Evolutionary conservation across 176 grass and related monocot genomes (phyloP).

Genomic region (Carex scoparia): DNA sequence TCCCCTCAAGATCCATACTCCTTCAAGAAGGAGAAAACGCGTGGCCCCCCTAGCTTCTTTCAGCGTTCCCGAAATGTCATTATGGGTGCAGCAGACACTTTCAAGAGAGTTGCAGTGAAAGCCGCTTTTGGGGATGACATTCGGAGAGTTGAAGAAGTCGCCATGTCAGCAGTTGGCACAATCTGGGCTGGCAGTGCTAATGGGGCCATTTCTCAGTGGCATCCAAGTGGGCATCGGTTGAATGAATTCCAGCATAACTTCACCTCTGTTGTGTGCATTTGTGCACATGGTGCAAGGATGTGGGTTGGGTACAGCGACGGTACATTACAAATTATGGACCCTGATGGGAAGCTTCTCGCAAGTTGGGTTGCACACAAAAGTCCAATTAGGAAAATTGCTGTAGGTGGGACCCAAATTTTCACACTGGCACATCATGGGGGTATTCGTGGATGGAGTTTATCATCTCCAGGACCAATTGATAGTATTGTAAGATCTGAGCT

Average conservation of each 20-base stretch:
- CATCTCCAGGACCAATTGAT: slow-evolving; percentile 65
- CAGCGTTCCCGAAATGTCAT: slow-evolving; percentile 78
- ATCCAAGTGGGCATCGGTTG: slow-evolving; percentile 56
- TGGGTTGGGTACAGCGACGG: slow-evolving; percentile 78
- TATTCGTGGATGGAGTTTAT: slow-evolving; percentile 64
- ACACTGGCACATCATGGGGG: slow-evolving; percentile 71
- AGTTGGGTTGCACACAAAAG: slow-evolving; percentile 61
- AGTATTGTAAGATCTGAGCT: slow-evolving; percentile 44
- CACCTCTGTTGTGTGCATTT: slow-evolving; percentile 55
- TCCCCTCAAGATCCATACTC: slow-evolving; percentile 43
- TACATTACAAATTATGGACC: slow-evolving; percentile 56
- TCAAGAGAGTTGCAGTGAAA: slow-evolving; percentile 66
- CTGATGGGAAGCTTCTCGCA: slow-evolving; percentile 58
- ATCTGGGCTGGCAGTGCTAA: slow-evolving; percentile 77
- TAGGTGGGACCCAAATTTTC: slow-evolving; percentile 69
- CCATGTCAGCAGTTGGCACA: slow-evolving; percentile 63
- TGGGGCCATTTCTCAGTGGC: slow-evolving; percentile 62
- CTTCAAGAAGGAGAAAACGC: slow-evolving; percentile 58
- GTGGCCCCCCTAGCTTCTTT: slow-evolving; percentile 59
- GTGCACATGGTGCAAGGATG: slow-evolving; percentile 52
- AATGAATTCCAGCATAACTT: slow-evolving; percentile 63
- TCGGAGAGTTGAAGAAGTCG: slow-evolving; percentile 59
- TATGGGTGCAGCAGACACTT: slow-evolving; percentile 77
- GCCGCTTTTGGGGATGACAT: slow-evolving; percentile 77
- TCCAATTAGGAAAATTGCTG: slow-evolving; percentile 56